phyloP scores from a whole-genome alignment of 495 filamentous ascomycete species.

The Tuber melanosporum region DNA sequence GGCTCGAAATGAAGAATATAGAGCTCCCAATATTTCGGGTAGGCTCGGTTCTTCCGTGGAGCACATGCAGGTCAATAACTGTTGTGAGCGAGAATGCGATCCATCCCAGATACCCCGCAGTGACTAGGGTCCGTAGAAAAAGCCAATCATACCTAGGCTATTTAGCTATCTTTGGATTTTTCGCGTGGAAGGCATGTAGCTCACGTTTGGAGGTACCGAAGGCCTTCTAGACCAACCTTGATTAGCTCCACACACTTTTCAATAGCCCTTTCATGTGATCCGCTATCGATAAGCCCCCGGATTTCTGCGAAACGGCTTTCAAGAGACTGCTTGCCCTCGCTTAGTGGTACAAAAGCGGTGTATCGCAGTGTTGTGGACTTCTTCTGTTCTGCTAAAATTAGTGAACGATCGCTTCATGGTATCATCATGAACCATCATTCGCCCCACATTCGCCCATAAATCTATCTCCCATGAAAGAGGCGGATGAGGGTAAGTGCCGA shows the following conservation, averaged over 20 bases:
- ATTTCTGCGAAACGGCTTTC: conserved; percentile 65
- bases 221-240: conserved; percentile 67
- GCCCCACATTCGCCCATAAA: not conserved
- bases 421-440: conserved; percentile 21
- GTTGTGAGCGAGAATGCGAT: conserved; percentile 90
- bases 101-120: conserved; percentile 92
- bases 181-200: not conserved
- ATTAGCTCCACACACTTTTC: conserved; percentile 66
- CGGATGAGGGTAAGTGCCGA: not conserved
- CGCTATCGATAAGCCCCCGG: conserved; percentile 57
- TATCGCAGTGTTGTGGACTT: conserved; percentile 67
- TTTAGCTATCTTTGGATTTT: not conserved
- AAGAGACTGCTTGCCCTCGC: conserved; percentile 56
- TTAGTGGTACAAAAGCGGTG: conserved; percentile 58
- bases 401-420: not conserved
- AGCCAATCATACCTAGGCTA: conserved; percentile 78
- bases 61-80: conserved; percentile 80
- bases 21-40: conserved; percentile 57
- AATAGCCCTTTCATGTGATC: conserved; percentile 67
- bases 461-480: not conserved
- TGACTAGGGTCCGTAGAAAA: conserved; percentile 89
- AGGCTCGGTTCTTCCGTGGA: conserved; percentile 63
- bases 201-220: conserved; percentile 87
- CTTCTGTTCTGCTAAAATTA: conserved; percentile 54
- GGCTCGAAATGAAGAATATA: conserved; percentile 65